Conservation (phyloP, 148 eudicot genomes). For the Limonium bicolor region DNA sequence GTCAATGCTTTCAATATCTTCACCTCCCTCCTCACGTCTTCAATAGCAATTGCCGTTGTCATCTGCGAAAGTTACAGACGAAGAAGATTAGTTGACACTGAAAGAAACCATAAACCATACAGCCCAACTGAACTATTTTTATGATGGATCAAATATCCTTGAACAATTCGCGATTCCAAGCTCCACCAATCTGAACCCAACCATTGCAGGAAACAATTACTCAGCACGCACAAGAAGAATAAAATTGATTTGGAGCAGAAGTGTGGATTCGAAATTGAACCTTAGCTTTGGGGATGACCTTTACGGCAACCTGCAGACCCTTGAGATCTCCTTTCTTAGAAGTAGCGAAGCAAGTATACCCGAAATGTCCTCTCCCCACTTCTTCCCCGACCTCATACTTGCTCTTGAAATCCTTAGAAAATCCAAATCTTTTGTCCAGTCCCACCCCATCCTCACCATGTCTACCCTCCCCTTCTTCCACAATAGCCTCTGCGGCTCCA, state of each 20-base stretch:
- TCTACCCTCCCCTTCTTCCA: slow-evolving; percentile 14
- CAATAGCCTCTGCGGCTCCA: slow-evolving; percentile 5
- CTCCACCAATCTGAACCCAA: background rate
- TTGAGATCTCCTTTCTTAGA: slow-evolving; percentile 30
- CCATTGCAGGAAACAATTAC: background rate
- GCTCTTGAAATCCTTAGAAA: slow-evolving; percentile 25
- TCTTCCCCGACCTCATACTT: slow-evolving; percentile 43
- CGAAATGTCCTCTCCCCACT: slow-evolving; percentile 62
- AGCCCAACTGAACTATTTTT: background rate
- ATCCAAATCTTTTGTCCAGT: slow-evolving; percentile 48
- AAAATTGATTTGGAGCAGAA: background rate
- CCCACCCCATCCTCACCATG: slow-evolving; percentile 12
- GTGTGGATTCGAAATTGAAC: slow-evolving; percentile 8
- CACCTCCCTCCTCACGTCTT: slow-evolving; percentile 62
- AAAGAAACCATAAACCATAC: background rate
- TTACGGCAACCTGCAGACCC: slow-evolving; percentile 44
- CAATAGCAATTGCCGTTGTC: slow-evolving; percentile 57
- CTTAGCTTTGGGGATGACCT: slow-evolving; percentile 48
- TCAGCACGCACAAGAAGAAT: background rate
- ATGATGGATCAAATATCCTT: background rate
- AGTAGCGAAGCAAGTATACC: slow-evolving; percentile 38
- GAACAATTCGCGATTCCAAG: background rate
- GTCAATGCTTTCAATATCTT: slow-evolving; percentile 36
- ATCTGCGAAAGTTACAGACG: slow-evolving; percentile 15
- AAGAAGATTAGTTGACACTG: too few species aligned